Conservation (phyloP, 2,329 filamentous ascomycete genomes). For the Trichoderma cornu-damae region DNA sequence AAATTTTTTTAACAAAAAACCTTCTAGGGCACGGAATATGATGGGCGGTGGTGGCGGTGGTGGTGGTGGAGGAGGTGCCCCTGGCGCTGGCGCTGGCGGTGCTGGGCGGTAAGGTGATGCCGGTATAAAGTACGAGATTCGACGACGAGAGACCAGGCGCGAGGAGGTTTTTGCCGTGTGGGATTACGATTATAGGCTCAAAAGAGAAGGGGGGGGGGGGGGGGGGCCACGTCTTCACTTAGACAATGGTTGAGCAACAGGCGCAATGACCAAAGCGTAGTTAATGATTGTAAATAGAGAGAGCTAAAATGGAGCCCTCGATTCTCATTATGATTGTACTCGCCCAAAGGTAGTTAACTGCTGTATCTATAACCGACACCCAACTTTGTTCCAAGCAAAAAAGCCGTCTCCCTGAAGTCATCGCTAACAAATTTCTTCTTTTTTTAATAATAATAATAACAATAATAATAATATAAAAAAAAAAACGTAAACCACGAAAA, state of each 20-base stretch:
- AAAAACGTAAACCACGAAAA: too few species aligned
- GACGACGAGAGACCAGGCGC: neutral
- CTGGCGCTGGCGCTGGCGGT: slow-evolving; percentile 25
- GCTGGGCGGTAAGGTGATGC: slow-evolving; percentile 20
- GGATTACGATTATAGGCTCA: neutral
- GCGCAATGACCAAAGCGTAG: slow-evolving; percentile 12
- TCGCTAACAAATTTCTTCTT: too few species aligned
- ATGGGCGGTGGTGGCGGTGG: slow-evolving; percentile 35
- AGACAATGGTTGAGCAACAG: neutral
- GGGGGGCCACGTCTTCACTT: neutral
- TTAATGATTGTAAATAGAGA: slow-evolving; percentile 15
- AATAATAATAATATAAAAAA: too few species aligned
- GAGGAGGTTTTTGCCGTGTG: neutral
- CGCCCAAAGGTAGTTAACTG: too few species aligned
- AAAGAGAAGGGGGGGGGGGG: neutral
- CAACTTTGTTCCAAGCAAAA: neutral
- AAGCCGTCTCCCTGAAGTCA: neutral
- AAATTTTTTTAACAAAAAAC: too few species aligned
- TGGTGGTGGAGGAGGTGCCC: neutral
- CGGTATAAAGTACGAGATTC: neutral
- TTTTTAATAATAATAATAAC: too few species aligned
- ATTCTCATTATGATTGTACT: slow-evolving; percentile 2
- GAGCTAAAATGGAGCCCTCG: slow-evolving; percentile 5
- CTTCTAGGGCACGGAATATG: slow-evolving; percentile 41
- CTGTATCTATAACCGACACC: neutral